phyloP scores from a whole-genome alignment of 352 stramenopile genomes.

The Globisporangium acanthophoron region DNA sequence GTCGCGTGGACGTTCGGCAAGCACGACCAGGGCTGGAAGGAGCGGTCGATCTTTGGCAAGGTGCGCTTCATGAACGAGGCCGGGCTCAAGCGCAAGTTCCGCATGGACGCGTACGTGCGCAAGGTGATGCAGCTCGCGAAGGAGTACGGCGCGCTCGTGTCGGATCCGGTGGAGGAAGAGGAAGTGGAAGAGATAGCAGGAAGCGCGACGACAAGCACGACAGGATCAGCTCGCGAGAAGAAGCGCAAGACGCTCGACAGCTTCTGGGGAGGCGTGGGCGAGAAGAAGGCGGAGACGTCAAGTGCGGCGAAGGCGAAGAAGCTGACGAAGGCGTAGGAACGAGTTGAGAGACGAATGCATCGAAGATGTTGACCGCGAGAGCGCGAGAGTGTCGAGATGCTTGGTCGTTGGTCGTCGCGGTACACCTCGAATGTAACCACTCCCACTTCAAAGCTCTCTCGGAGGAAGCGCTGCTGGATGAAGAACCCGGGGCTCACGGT shows the following conservation, averaged over 20 bases:
- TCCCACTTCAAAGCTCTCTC: no score
- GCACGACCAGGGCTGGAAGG: constrained; percentile 97
- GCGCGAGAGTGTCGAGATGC: no score
- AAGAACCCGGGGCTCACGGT: constrained; percentile 6
- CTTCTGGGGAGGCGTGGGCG: constrained; percentile 9
- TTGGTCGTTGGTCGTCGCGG: no score
- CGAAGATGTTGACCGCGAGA: neutral
- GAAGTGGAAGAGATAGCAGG: neutral
- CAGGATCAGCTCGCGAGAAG: constrained; percentile 2
- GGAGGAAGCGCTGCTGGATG: no score
- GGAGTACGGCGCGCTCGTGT: neutral
- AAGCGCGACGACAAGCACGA: neutral
- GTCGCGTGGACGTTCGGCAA: constrained; percentile 88
- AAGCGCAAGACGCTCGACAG: constrained; percentile 27
- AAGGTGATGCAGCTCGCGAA: constrained; percentile 38
- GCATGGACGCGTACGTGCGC: constrained; percentile 85
- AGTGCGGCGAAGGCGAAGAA: neutral
- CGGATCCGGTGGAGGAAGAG: neutral
- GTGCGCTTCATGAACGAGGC: constrained; percentile 99
- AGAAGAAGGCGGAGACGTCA: neutral
- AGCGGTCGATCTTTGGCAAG: constrained; percentile 97
- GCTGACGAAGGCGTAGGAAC: neutral
- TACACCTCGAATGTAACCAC: no score
- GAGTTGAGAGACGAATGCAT: neutral
- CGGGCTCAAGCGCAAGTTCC: constrained; percentile 98